Evolutionary conservation across 495 filamentous ascomycete species (phyloP).

Genomic region (Pseudoneurospora amorphoporcata): DNA sequence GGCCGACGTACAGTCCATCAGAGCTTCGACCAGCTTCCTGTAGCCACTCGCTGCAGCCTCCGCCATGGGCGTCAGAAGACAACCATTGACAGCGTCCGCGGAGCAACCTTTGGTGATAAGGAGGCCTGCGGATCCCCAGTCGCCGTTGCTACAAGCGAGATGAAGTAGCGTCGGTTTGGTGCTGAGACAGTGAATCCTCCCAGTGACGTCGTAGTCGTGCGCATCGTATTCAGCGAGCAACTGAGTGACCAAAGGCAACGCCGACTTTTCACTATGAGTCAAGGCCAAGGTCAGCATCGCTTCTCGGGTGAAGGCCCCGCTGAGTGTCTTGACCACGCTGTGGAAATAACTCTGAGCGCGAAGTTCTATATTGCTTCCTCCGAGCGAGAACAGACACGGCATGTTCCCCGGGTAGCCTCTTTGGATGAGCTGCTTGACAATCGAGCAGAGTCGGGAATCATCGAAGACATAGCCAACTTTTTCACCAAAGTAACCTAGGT

Average conservation of each 20-base stretch:
- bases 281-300: not conserved
- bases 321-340: not conserved
- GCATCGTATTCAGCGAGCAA: not conserved
- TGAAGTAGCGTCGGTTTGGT: slow-evolving; percentile 2
- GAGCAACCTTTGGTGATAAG: not conserved
- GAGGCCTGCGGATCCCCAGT: not conserved
- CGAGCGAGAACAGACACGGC: not conserved
- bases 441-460: not conserved
- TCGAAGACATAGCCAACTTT: not conserved
- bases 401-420: not conserved
- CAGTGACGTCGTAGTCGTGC: not conserved
- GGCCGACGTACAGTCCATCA: not conserved
- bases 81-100: not conserved
- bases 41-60: not conserved
- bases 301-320: not conserved
- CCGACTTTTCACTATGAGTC: not conserved
- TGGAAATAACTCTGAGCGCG: not conserved
- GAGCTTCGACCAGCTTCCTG: not conserved
- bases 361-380: not conserved
- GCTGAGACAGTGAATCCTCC: not conserved
- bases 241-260: not conserved
- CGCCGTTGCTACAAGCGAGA: not conserved
- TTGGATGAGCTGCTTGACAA: not conserved
- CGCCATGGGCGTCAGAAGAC: not conserved
- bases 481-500: not conserved